These are phyloP conservation scores for Petunia axillaris DNA, from an alignment of 257 asterid genomes.

Conservation along the genomic window DNA sequence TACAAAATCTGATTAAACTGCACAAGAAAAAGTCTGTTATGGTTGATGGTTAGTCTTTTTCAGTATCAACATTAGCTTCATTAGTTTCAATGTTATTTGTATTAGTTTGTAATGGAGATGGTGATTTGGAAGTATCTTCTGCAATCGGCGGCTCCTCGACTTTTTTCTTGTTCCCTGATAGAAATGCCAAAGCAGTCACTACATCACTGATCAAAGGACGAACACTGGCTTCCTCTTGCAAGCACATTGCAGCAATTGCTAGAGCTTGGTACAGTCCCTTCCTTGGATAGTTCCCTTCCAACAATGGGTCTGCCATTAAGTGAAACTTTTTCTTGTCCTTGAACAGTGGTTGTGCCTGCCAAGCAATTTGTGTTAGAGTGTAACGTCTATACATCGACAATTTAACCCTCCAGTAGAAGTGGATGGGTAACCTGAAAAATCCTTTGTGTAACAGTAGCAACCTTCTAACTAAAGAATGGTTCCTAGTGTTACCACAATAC, in stretches of 20 bases:
- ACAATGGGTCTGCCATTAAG: slow-evolving; percentile 55
- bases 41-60: slow-evolving; percentile 1
- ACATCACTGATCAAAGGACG: slow-evolving; percentile 66
- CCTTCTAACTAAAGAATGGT: neutral
- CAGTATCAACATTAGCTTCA: slow-evolving; percentile 18
- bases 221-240: slow-evolving; percentile 57
- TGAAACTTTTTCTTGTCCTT: slow-evolving; percentile 57
- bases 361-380: neutral
- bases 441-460: too few species aligned
- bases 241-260: slow-evolving; percentile 71
- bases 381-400: neutral
- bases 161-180: slow-evolving; percentile 22
- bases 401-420: neutral
- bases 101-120: neutral
- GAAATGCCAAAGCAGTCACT: slow-evolving; percentile 48
- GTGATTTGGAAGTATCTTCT: neutral
- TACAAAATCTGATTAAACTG: slow-evolving; percentile 17
- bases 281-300: slow-evolving; percentile 50
- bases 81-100: slow-evolving; percentile 2
- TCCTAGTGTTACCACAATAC: neutral
- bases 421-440: neutral
- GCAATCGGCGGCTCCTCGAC: slow-evolving; percentile 14
- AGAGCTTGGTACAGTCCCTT: slow-evolving; percentile 62
- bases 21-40: slow-evolving; percentile 1
- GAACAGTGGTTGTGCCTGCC: slow-evolving; percentile 63